Percentiles rank a stretch among this genome's conserved stretches.
Conservation (phyloP, 208 protist species). For the Balamuthia mandrillaris region DNA sequence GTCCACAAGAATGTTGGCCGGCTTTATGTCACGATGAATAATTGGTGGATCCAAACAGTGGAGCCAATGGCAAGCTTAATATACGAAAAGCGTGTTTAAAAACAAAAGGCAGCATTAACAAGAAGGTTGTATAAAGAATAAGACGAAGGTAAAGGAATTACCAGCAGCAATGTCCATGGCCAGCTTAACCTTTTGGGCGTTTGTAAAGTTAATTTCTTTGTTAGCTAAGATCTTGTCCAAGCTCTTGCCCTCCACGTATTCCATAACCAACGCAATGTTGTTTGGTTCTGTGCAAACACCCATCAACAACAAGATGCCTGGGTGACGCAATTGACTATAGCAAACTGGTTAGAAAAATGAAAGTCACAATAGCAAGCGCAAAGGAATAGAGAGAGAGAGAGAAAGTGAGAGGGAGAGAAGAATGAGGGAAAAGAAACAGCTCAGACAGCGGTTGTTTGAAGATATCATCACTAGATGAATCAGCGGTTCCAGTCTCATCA, state of each 20-base stretch:
- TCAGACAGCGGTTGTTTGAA: too few species aligned
- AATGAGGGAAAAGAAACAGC: too few species aligned
- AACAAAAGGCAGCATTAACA: neutral
- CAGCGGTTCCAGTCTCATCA: too few species aligned
- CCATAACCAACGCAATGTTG: constrained; percentile 9
- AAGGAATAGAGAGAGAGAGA: too few species aligned
- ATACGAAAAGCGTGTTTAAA: neutral
- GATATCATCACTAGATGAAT: too few species aligned
- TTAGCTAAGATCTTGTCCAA: neutral
- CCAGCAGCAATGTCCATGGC: constrained; percentile 14
- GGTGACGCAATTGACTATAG: constrained; percentile 5
- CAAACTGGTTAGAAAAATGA: too few species aligned
- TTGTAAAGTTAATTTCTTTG: neutral
- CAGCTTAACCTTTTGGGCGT: neutral
- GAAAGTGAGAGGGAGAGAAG: too few species aligned
- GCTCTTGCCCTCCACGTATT: constrained; percentile 22
- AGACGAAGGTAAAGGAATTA: neutral
- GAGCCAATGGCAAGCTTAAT: constrained; percentile 11
- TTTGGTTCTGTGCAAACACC: constrained; percentile 16
- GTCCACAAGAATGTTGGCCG: constrained; percentile 83
- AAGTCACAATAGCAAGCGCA: too few species aligned
- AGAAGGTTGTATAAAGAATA: too few species aligned
- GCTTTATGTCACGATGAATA: constrained; percentile 86
- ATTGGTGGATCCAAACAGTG: constrained; percentile 52
- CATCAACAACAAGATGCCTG: constrained; percentile 31